Evolutionary conservation across 352 stramenopile genomes (phyloP).

Genomic region (Phytophthora sp.): DNA sequence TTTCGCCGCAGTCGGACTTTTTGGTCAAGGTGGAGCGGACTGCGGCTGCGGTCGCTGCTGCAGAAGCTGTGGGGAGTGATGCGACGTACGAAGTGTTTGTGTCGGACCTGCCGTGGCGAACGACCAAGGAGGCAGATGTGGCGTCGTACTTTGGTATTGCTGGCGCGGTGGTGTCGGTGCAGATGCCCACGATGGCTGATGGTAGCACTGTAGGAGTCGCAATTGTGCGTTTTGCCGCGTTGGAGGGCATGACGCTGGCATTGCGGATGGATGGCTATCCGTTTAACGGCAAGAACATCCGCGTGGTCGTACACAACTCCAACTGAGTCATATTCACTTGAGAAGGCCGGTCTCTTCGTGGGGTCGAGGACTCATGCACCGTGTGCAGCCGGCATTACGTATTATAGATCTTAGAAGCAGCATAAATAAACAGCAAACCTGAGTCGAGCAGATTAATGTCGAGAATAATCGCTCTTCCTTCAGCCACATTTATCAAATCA

Average conservation of each 20-base stretch:
- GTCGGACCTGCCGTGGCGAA: slow-evolving; percentile 67
- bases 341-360: neutral
- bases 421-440: slow-evolving; percentile 23
- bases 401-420: slow-evolving; percentile 43
- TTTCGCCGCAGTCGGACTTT: slow-evolving; percentile 25
- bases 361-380: neutral
- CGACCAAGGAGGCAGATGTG: slow-evolving; percentile 52
- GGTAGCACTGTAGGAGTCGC: slow-evolving; percentile 73
- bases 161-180: slow-evolving; percentile 54
- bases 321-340: slow-evolving; percentile 36
- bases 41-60: slow-evolving; percentile 31
- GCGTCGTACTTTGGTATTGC: slow-evolving; percentile 71
- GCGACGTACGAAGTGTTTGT: slow-evolving; percentile 61
- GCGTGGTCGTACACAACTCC: slow-evolving; percentile 49
- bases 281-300: slow-evolving; percentile 74
- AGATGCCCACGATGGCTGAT: slow-evolving; percentile 77
- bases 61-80: slow-evolving; percentile 13
- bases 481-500: no score
- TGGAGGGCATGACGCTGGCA: slow-evolving; percentile 58
- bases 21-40: slow-evolving; percentile 60
- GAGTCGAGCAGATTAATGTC: no score
- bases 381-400: slow-evolving; percentile 22
- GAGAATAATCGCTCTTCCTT: no score
- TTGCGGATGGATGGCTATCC: slow-evolving; percentile 74
- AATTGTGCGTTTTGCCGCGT: slow-evolving; percentile 58